Base-by-base conservation (phyloP, 1,139 yeast genomes). In the Hansenula sp. region DNA sequence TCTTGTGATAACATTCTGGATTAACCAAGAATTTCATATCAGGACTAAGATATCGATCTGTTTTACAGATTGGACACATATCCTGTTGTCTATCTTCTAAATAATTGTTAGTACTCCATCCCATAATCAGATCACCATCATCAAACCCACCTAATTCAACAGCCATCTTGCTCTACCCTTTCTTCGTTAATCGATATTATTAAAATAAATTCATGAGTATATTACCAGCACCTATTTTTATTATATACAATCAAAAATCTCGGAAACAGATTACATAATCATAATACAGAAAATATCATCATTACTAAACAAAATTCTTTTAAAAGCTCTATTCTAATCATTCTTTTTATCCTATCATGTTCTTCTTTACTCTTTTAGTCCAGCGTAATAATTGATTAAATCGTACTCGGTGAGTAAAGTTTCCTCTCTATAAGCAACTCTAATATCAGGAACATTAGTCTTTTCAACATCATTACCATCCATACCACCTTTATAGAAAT, bases 31-130 rank as follows among this genome's bases (percentile, higher is more conserved):
- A 90, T 53, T 75, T 80, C 85, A 92, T 86, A 55, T 90, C 90
- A 29, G 98, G 97, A 35, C 96, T 88, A 47, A 92, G 71, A 62
- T 92, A 92, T 61, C 92, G 71, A 61, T 94, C 96, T 34, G 97
- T 89, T 65, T 92, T 88, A 71, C 99, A 92, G 57, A 94, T 89
- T 31, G 98, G 98, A 71, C 99, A 92, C 82, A 90, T 82, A 65
- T 92, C 98, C 63, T 62, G 35, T 11, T 33, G 35, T 18, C 35
- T 24, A 13, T 38, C 38, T 16, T 22, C 38, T 36, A 10, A 4
- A 18, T 6, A 25, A 25, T 2, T 13, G 25, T 36, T 24, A 31
- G 29, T 24, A 9, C 13, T n/a, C n/a, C 7, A 7, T 5, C 16
- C 4, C 5, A 9, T 11, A 17, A 14, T 16, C n/a, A n/a, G 19